phyloP scores from a whole-genome alignment of 139 green algal species.

The Spirogloea muscicola region DNA sequence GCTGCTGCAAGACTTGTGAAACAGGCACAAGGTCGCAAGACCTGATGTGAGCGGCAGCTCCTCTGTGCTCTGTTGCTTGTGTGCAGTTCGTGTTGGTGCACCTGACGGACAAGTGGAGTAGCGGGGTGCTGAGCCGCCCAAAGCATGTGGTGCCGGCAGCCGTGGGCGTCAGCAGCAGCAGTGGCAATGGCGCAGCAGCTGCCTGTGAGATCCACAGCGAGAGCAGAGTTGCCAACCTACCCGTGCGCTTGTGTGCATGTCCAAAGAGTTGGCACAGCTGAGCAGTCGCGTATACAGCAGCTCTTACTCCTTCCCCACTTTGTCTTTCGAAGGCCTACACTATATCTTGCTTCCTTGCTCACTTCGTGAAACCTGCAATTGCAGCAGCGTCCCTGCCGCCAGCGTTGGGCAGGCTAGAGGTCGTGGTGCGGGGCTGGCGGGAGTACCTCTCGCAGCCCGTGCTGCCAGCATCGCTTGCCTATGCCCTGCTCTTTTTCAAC shows the following conservation, averaged over 20 bases:
- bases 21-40: neutral
- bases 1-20: too few relatives aligned
- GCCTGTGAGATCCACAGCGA: too few relatives aligned
- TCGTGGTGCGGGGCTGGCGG: conserved; percentile 17
- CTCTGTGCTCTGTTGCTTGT: too few relatives aligned
- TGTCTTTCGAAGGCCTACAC: too few relatives aligned
- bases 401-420: too few relatives aligned
- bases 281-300: neutral
- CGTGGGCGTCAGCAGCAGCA: too few relatives aligned
- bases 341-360: too few relatives aligned
- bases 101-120: neutral
- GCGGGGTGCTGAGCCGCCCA: neutral
- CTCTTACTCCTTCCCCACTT: too few relatives aligned
- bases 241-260: too few relatives aligned
- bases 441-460: conserved; percentile 40
- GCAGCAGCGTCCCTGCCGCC: neutral
- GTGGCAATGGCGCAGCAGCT: too few relatives aligned
- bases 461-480: conserved; percentile 41
- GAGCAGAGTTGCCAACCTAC: too few relatives aligned
- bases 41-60: neutral
- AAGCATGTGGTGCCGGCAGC: too few relatives aligned
- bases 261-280: neutral
- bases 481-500: conserved; percentile 52
- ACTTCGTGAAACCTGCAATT: neutral
- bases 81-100: neutral